Evolutionary conservation across 371 early-diverging fungal genomes (phyloP), one percentile per base, ranked within the genome.

Genomic region (Blastocladiella emersonii): DNA sequence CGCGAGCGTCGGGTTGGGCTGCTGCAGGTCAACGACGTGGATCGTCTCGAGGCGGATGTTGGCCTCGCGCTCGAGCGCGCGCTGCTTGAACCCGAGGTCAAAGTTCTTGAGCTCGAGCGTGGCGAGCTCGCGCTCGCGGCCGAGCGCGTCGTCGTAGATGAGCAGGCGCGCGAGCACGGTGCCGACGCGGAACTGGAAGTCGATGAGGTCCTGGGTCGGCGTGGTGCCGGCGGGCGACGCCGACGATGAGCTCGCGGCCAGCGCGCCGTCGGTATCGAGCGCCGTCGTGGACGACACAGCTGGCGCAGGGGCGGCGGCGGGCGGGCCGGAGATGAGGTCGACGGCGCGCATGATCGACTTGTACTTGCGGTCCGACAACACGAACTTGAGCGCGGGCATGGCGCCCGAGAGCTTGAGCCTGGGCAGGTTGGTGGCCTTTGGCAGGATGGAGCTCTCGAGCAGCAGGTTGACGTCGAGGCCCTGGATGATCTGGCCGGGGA

Each of bases 351-450:
- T 95, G 17, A 95, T 74, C 0, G 86, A 83, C 65, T 87, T 87
- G 79, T 97, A 95, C 72, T 96, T 96, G 34, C 84, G 81, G 66
- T 96, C 93, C 0, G 96, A 94, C 60, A 98, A 82, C 69, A 91
- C 93, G 64, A 95, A 77, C 61, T 91, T 84, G 10, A 98, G 72
- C 32, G 89, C 69, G 0, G 96, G 95, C 59, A 98, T 72, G 25
- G 86, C 82, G 30, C 94, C 96, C 25, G 87, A 81, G 1, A 98
- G 72, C 53, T 82, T 81, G 63, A 91, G 79, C 62, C 83, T 80
- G 37, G 93, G 77, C 65, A 92, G 72, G 35, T 90, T 82, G 44
- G 82, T 65, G 1, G 85, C 78, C 62, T 91, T 84, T 8, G 87
- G 89, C 34, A 96, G 64, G 63, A 95, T 93, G 53, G 91, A 96